These are phyloP conservation scores for Rhodotorula diobovata DNA, from an alignment of 768 basidiomycete species.

Conservation along the genomic window DNA sequence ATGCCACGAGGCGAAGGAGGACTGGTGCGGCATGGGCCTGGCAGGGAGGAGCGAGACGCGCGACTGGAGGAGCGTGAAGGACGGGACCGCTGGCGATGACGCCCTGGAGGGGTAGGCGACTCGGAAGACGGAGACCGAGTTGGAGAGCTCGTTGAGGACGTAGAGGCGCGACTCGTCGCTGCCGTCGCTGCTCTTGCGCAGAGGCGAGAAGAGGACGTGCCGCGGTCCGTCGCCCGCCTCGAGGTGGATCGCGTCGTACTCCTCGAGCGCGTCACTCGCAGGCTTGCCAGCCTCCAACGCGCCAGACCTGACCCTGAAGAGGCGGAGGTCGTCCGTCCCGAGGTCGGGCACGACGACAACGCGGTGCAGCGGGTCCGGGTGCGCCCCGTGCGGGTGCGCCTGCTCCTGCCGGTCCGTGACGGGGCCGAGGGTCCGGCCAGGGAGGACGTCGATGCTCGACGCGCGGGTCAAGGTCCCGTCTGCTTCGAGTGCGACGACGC, in stretches of 20 bases:
- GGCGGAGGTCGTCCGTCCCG: conserved; percentile 31
- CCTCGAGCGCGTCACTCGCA: conserved; percentile 1
- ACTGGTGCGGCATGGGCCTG: conserved; percentile 12
- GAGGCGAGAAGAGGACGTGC: conserved; percentile 18
- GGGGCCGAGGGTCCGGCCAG: not conserved
- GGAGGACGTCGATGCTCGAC: not conserved
- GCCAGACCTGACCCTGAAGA: not conserved
- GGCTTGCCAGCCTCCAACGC: not conserved
- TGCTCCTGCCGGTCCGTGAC: conserved; percentile 11
- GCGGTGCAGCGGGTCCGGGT: conserved; percentile 12
- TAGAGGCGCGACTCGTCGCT: conserved; percentile 8
- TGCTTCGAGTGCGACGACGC: conserved; percentile 1
- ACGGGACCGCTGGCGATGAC: not conserved
- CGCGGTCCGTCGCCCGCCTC: conserved; percentile 13
- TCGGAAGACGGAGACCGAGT: conserved; percentile 25
- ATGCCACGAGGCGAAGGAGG: conserved; percentile 24
- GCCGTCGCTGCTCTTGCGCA: not conserved
- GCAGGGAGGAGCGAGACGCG: conserved; percentile 31
- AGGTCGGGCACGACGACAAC: conserved; percentile 30
- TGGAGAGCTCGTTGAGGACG: conserved; percentile 36
- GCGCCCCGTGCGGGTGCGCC: conserved; percentile 35
- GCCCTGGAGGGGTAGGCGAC: conserved; percentile 10
- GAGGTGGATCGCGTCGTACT: conserved; percentile 3
- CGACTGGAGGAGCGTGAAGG: conserved; percentile 25
- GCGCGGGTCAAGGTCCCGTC: conserved; percentile 6